phyloP scores from a whole-genome alignment of 257 asterid species.

The Dorcoceras hygrometricum region DNA sequence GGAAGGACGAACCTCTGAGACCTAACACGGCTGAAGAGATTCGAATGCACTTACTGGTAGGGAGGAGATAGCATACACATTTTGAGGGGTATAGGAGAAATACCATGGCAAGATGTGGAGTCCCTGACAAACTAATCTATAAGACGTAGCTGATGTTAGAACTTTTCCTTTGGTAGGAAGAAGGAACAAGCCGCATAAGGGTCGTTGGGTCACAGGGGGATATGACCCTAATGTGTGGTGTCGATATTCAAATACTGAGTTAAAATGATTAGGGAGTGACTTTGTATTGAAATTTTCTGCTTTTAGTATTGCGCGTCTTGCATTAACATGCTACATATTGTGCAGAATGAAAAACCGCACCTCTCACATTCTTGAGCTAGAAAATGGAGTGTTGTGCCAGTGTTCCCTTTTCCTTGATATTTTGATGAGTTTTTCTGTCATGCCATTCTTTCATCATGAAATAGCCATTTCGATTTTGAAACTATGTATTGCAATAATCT shows the following conservation, averaged over 20 bases:
- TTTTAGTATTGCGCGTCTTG: background rate
- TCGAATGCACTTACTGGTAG: background rate
- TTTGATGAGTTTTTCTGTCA: background rate
- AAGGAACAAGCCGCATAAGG: background rate
- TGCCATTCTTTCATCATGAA: background rate
- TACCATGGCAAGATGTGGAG: background rate
- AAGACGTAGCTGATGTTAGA: background rate
- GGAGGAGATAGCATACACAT: background rate
- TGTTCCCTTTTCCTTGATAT: background rate
- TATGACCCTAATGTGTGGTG: background rate
- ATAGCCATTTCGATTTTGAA: constrained; percentile 3
- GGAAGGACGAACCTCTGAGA: background rate
- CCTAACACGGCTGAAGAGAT: background rate
- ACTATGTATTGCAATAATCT: background rate
- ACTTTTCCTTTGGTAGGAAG: background rate
- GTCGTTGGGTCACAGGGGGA: background rate
- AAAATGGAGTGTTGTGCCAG: background rate
- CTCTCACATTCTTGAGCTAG: background rate
- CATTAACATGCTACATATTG: background rate
- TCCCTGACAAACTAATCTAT: background rate
- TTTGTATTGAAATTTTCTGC: background rate
- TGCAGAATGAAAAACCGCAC: background rate
- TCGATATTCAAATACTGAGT: background rate
- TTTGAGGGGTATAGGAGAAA: background rate
- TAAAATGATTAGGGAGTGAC: background rate